These are phyloP conservation scores for Phaeolepiota aurea DNA, from an alignment of 768 basidiomycete genomes.

Conservation along the genomic window DNA sequence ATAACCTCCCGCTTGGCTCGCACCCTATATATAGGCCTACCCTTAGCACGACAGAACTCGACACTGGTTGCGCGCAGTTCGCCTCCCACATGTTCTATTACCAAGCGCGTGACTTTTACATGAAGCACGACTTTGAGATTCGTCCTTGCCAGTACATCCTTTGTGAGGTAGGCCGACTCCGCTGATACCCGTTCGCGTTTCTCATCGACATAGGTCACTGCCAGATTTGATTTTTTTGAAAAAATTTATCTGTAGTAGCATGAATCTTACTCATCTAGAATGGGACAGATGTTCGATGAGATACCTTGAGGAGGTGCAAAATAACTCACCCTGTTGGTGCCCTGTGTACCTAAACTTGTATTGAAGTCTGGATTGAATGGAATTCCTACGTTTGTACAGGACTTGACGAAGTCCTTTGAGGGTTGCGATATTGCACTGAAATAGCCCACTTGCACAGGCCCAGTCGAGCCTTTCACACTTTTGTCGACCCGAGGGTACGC, in stretches of 20 bases:
- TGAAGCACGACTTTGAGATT: constrained; percentile 52
- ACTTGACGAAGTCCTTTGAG: constrained; percentile 39
- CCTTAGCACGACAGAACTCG: constrained; percentile 35
- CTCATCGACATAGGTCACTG: constrained; percentile 60
- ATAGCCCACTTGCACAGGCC: constrained; percentile 49
- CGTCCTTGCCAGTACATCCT: constrained; percentile 45
- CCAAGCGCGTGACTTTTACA: constrained; percentile 44
- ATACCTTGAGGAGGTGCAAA: background rate
- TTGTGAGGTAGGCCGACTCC: constrained; percentile 57
- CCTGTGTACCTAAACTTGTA: constrained; percentile 41
- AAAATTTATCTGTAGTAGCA: too few species aligned
- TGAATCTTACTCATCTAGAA: too few species aligned
- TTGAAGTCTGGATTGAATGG: constrained; percentile 49
- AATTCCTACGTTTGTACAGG: constrained; percentile 43
- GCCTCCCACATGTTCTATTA: constrained; percentile 28
- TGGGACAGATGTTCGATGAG: too few species aligned
- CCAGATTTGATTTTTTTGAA: too few species aligned
- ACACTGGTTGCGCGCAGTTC: constrained; percentile 43
- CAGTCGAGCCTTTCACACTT: constrained; percentile 33
- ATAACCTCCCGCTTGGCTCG: constrained; percentile 46
- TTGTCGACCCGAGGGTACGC: constrained; percentile 38
- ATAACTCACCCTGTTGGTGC: constrained; percentile 42
- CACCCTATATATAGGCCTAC: constrained; percentile 27
- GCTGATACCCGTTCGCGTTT: constrained; percentile 44
- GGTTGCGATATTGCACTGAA: constrained; percentile 29